Evolutionary conservation across 2,329 filamentous ascomycete species (phyloP).

Genomic region (Colletotrichum sublineola): DNA sequence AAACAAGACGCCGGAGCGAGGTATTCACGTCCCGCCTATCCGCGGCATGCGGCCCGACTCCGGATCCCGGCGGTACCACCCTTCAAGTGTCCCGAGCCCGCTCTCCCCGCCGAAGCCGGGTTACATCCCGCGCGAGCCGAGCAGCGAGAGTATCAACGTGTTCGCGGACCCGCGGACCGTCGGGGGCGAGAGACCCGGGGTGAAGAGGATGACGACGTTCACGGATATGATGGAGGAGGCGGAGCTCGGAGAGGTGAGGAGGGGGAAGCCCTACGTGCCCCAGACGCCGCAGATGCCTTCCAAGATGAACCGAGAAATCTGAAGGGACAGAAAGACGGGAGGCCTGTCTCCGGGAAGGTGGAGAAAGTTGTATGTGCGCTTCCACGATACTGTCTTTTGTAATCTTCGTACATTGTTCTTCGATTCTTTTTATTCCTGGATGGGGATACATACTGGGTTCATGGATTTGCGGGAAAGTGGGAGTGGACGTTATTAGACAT

Average conservation of each 20-base stretch:
- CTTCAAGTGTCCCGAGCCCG: conserved; percentile 43
- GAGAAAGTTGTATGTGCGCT: neutral
- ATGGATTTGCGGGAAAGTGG: neutral
- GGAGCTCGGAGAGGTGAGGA: conserved; percentile 57
- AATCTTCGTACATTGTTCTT: conserved; percentile 15
- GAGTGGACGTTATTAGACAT: neutral
- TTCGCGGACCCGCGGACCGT: conserved; percentile 64
- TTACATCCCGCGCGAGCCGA: conserved; percentile 57
- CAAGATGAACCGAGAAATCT: neutral
- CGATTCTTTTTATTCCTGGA: neutral
- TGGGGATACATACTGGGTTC: neutral
- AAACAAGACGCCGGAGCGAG: conserved; percentile 12
- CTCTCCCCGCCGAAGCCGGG: conserved; percentile 45
- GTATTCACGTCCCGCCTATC: conserved; percentile 50
- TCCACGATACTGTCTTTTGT: conserved; percentile 18
- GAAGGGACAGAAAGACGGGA: neutral
- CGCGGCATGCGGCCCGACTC: conserved; percentile 52
- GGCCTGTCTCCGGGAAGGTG: neutral
- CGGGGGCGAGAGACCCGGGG: conserved; percentile 46
- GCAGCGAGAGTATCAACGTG: conserved; percentile 65
- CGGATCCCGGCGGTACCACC: conserved; percentile 35
- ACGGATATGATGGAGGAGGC: conserved; percentile 67
- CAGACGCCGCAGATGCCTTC: conserved; percentile 26
- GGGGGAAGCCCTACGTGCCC: conserved; percentile 59
- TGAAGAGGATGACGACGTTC: conserved; percentile 59